Percentiles rank a stretch among this genome's conserved stretches.
Evolutionary conservation across 2,329 filamentous ascomycete species (phyloP).

Genomic region (Pseudogymnoascus sp.): DNA sequence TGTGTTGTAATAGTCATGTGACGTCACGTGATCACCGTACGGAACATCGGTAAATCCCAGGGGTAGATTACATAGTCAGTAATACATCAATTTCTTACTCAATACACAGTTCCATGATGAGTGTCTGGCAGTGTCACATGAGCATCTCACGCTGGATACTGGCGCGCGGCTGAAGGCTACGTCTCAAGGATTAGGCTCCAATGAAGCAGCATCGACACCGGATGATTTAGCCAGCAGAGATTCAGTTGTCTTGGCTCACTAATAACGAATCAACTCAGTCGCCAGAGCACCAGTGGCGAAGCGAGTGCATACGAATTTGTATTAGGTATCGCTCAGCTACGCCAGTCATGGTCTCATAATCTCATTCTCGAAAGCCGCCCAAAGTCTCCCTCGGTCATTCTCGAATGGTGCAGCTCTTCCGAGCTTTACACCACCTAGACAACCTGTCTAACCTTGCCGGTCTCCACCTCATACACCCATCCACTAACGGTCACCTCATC

Average conservation of each 20-base stretch:
- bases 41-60: too few species aligned
- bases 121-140: neutral
- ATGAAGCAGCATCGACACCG: neutral
- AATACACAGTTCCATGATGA: neutral
- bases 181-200: neutral
- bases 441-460: constrained; percentile 50
- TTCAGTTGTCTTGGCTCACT: neutral
- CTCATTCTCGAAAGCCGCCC: neutral
- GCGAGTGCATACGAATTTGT: neutral
- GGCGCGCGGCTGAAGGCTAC: neutral
- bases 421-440: constrained; percentile 23
- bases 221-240: neutral
- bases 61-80: too few species aligned
- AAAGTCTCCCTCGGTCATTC: neutral
- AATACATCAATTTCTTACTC: too few species aligned
- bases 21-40: too few species aligned
- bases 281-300: neutral
- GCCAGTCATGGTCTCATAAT: neutral
- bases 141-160: neutral
- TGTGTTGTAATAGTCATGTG: too few species aligned
- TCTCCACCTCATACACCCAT: constrained; percentile 74
- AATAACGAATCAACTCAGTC: neutral
- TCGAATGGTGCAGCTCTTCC: neutral
- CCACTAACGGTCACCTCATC: constrained; percentile 55
- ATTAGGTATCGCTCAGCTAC: neutral